Evolutionary conservation across 176 grass and related monocot species (phyloP).

Genomic region (Phragmites australis): DNA sequence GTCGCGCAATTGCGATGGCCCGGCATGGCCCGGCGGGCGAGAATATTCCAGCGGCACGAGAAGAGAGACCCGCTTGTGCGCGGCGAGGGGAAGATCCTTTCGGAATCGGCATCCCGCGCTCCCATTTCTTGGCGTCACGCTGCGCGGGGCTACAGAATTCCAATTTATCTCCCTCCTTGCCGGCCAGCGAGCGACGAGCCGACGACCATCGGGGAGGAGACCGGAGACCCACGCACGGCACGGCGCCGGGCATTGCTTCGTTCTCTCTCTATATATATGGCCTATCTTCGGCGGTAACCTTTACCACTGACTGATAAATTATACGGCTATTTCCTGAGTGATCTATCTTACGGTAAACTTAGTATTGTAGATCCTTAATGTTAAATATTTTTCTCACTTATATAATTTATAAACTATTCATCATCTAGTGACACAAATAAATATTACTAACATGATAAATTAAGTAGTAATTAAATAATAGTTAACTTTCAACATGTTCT

Average conservation of each 20-base stretch:
- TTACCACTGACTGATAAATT: no score
- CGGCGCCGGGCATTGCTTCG: not conserved
- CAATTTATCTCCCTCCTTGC: conserved; percentile 19
- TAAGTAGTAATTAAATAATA: no score
- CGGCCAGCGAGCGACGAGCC: not conserved
- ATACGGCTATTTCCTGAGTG: no score
- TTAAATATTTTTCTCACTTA: no score
- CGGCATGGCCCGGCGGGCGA: not conserved
- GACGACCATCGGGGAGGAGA: conserved; percentile 12
- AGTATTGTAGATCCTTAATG: no score
- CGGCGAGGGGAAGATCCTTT: conserved; percentile 51
- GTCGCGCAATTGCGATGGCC: not conserved
- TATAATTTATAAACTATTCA: no score
- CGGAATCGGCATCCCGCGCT: conserved; percentile 70
- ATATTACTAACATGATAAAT: no score
- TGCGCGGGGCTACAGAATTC: not conserved
- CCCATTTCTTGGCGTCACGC: conserved; percentile 43
- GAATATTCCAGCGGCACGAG: conserved; percentile 42
- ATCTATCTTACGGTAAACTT: no score
- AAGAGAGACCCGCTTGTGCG: not conserved
- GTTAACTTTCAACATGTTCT: no score
- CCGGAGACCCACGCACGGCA: not conserved
- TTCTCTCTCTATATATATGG: no score
- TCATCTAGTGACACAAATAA: no score
- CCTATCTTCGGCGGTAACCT: no score